Percentiles rank a stretch among this genome's conserved stretches.
Conservation (phyloP, 257 asterid genomes). For the Sherardia arvensis region DNA sequence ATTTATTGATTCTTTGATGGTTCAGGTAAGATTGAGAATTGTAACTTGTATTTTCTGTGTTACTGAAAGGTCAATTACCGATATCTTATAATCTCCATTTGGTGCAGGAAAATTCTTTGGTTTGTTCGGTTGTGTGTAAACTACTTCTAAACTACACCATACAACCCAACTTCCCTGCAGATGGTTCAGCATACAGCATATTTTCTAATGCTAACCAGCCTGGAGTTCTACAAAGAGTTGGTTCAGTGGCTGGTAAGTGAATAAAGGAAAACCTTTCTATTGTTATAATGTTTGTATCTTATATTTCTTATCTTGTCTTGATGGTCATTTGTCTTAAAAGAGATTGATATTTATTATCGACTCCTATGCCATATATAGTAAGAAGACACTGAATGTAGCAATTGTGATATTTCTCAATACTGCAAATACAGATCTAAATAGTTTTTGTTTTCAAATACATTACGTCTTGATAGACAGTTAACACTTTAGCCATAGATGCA, state of each 20-base stretch:
- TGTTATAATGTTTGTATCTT: neutral
- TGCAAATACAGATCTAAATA: neutral
- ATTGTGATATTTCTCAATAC: neutral
- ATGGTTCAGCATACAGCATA: constrained; percentile 41
- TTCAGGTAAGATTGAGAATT: constrained; percentile 42
- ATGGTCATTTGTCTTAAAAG: neutral
- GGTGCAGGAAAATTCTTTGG: constrained; percentile 68
- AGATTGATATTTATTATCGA: neutral
- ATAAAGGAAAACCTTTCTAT: neutral
- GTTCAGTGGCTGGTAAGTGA: constrained; percentile 86
- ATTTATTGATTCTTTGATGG: constrained; percentile 80
- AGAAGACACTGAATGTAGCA: neutral
- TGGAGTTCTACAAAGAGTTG: constrained; percentile 80
- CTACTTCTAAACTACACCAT: constrained; percentile 67
- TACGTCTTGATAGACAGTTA: neutral
- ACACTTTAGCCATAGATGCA: neutral
- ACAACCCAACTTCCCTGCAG: constrained; percentile 43
- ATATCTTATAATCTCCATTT: neutral
- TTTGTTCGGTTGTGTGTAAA: constrained; percentile 50
- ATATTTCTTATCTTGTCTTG: neutral
- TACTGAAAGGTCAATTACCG: neutral
- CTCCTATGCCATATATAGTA: neutral
- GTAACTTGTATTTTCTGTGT: neutral
- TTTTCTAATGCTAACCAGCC: constrained; percentile 63
- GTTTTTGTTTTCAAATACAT: neutral